These are phyloP conservation scores for Tanacetum coccineum DNA, from an alignment of 129 eudicot genomes.

Conservation along the genomic window DNA sequence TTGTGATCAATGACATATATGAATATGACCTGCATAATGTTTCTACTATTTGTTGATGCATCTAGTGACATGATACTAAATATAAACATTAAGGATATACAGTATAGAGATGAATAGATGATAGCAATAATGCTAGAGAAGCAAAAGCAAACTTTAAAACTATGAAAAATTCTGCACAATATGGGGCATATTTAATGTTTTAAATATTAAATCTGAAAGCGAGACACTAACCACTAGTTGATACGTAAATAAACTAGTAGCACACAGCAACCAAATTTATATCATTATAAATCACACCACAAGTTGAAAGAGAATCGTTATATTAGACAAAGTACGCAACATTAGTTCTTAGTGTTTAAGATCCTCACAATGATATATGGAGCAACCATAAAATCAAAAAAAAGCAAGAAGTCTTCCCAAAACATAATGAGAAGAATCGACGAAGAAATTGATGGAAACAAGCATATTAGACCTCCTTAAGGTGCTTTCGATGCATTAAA, in stretches of 20 bases:
- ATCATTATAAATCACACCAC: slow-evolving; percentile 11
- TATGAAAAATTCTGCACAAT: slow-evolving; percentile 15
- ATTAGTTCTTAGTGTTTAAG: no score
- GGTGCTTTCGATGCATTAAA: background rate
- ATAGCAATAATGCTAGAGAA: slow-evolving; percentile 26
- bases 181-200: slow-evolving; percentile 21
- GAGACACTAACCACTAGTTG: slow-evolving; percentile 13
- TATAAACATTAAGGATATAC: background rate
- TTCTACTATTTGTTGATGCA: background rate
- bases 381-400: no score
- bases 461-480: background rate
- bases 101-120: background rate
- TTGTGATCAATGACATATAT: slow-evolving; percentile 21
- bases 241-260: background rate
- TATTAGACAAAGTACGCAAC: no score
- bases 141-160: slow-evolving; percentile 29
- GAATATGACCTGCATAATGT: slow-evolving; percentile 15
- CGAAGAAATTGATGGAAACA: background rate
- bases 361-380: no score
- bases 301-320: no score
- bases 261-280: background rate
- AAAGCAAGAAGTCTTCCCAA: background rate
- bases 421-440: background rate
- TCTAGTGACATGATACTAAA: background rate
- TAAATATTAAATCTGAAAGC: slow-evolving; percentile 8